A percentile compares a stretch with the other conserved stretches of the same genome.
These are phyloP conservation scores for Trichosporon sp. DNA, from an alignment of 1,284 basidiomycete genomes.

Conservation along the genomic window DNA sequence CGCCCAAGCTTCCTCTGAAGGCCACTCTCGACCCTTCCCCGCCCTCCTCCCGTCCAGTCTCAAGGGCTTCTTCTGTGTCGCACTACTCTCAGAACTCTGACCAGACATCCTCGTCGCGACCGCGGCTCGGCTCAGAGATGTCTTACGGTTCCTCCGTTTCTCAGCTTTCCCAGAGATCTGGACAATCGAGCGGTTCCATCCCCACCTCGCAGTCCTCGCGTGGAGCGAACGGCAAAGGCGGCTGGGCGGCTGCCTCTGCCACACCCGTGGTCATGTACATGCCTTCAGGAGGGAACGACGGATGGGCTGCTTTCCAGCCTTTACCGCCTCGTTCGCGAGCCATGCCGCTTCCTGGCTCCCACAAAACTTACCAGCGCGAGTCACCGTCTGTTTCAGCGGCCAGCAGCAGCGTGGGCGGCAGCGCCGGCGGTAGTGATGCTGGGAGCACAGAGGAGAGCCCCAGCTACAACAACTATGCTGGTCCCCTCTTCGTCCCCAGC, in stretches of 20 bases:
- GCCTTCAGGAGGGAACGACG: constrained; percentile 30
- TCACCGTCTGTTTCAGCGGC: constrained; percentile 1
- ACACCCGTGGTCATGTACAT: constrained; percentile 41
- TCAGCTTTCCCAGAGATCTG: not conserved
- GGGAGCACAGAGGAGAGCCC: not conserved
- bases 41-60: not conserved
- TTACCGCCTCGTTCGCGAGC: constrained; percentile 34
- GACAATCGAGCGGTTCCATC: constrained; percentile 22
- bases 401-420: not conserved
- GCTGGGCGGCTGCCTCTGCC: constrained; percentile 41
- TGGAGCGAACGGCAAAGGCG: constrained; percentile 38
- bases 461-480: not conserved
- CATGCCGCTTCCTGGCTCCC: constrained; percentile 31
- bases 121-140: not conserved
- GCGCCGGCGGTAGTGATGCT: not conserved
- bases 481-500: not conserved
- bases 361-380: not conserved
- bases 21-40: not conserved
- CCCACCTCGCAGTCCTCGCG: not conserved
- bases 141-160: not conserved
- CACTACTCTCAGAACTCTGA: not conserved
- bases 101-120: not conserved
- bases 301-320: constrained; percentile 41
- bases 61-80: not conserved
- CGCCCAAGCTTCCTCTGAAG: not conserved